phyloP scores from a whole-genome alignment of 805 yeast species.

The Yamadazyma olivae region DNA sequence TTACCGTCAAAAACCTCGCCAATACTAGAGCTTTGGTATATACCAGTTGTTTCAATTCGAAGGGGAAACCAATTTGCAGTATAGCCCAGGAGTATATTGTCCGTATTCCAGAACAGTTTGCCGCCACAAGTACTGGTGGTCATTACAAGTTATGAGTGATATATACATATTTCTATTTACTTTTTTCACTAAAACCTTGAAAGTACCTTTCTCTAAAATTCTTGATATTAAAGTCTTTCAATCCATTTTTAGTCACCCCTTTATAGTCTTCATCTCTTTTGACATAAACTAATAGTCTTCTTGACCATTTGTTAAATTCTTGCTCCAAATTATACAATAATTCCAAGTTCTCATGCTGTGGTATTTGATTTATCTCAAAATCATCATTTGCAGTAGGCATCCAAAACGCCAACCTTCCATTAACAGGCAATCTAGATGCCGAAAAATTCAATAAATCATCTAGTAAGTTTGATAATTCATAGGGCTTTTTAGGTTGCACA shows the following conservation, averaged over 20 bases:
- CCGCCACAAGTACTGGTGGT: background rate
- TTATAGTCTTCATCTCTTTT: slow-evolving; percentile 51
- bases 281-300: slow-evolving; percentile 78
- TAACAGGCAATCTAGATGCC: slow-evolving; percentile 62
- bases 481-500: slow-evolving; percentile 90
- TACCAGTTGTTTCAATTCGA: slow-evolving; percentile 1
- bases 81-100: background rate
- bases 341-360: slow-evolving; percentile 72
- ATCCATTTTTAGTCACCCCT: slow-evolving; percentile 46
- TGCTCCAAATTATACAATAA: slow-evolving; percentile 76
- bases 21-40: background rate
- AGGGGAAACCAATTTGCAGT: background rate
- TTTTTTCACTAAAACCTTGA: slow-evolving; percentile 51
- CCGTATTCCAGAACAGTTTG: background rate
- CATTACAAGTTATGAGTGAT: background rate
- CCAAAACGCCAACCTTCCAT: slow-evolving; percentile 91
- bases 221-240: slow-evolving; percentile 46
- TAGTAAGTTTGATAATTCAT: slow-evolving; percentile 70
- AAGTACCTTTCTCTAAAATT: slow-evolving; percentile 76
- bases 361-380: slow-evolving; percentile 63
- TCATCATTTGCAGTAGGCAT: slow-evolving; percentile 96
- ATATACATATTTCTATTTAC: slow-evolving; percentile 12
- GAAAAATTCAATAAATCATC: slow-evolving; percentile 78
- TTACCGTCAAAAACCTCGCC: background rate
- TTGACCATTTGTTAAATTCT: slow-evolving; percentile 89